Percentiles rank a stretch among this genome's conserved stretches.
Evolutionary conservation across 495 filamentous ascomycete species (phyloP).

Genomic region (Penicillium herquei): DNA sequence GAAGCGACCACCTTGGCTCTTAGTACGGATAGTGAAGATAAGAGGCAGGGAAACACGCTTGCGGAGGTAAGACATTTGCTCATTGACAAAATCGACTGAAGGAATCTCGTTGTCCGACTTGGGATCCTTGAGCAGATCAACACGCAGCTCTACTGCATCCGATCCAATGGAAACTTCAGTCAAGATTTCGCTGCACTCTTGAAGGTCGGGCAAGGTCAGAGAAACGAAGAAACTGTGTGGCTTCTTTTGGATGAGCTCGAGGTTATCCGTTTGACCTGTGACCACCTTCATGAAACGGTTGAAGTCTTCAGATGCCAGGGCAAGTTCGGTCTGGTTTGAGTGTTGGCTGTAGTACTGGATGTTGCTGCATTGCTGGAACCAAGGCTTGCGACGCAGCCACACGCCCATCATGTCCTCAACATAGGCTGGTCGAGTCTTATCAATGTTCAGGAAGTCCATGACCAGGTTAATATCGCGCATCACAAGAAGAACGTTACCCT

Average conservation of each 20-base stretch:
- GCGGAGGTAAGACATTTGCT: slow-evolving; percentile 79
- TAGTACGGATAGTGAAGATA: slow-evolving; percentile 89
- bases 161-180: slow-evolving; percentile 76
- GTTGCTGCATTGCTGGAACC: slow-evolving; percentile 93
- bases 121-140: slow-evolving; percentile 86
- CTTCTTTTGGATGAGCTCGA: slow-evolving; percentile 67
- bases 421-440: slow-evolving; percentile 91
- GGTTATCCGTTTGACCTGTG: slow-evolving; percentile 63
- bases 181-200: slow-evolving; percentile 59
- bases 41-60: slow-evolving; percentile 74
- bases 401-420: slow-evolving; percentile 91
- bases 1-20: slow-evolving; percentile 84
- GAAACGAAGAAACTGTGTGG: slow-evolving; percentile 89
- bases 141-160: slow-evolving; percentile 90
- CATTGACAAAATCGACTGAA: slow-evolving; percentile 69
- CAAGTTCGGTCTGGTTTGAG: slow-evolving; percentile 47
- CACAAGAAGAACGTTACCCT: slow-evolving; percentile 87
- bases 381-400: slow-evolving; percentile 86
- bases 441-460: slow-evolving; percentile 83
- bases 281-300: slow-evolving; percentile 71
- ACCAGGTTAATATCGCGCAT: slow-evolving; percentile 84
- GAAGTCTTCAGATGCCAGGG: slow-evolving; percentile 74
- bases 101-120: slow-evolving; percentile 56
- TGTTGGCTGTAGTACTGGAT: slow-evolving; percentile 85
- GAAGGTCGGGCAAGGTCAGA: slow-evolving; percentile 75